Evolutionary conservation across 768 basidiomycete genomes (phyloP).

Genomic region (Naganishia antarctica): DNA sequence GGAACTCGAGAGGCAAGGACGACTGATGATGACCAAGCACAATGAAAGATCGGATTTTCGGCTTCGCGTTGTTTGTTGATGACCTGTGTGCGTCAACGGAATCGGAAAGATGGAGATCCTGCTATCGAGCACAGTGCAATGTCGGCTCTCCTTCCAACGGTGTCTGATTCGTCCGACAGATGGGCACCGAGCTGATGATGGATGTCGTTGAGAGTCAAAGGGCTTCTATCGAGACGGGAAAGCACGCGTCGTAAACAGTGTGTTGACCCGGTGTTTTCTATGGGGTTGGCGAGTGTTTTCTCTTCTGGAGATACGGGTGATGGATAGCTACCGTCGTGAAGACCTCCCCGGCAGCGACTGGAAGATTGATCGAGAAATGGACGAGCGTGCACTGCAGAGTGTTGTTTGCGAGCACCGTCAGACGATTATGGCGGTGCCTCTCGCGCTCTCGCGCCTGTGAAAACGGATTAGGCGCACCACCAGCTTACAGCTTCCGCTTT

Average conservation of each 20-base stretch:
- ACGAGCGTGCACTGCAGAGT: background rate
- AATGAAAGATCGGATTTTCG: background rate
- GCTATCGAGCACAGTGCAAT: too few relatives aligned
- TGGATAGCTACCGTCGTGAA: constrained; percentile 6
- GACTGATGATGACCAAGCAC: constrained; percentile 21
- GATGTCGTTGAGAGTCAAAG: constrained; percentile 14
- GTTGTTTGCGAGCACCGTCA: constrained; percentile 19
- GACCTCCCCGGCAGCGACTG: background rate
- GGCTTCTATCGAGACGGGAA: constrained; percentile 1
- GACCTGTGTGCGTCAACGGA: background rate
- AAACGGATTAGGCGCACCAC: too few relatives aligned
- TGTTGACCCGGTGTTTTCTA: background rate
- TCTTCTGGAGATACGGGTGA: background rate
- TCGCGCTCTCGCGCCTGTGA: background rate
- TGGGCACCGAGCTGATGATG: background rate
- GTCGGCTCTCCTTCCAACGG: background rate
- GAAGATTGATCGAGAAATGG: background rate
- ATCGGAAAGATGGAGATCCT: too few relatives aligned
- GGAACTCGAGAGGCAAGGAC: background rate
- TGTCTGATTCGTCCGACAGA: background rate
- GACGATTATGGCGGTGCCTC: constrained; percentile 15
- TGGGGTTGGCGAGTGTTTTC: background rate
- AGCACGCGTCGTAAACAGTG: constrained; percentile 1
- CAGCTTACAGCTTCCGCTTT: too few relatives aligned
- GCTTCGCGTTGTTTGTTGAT: background rate